Evolutionary conservation across 768 basidiomycete species (phyloP).

Genomic region (Termitomyces eurrhizus): DNA sequence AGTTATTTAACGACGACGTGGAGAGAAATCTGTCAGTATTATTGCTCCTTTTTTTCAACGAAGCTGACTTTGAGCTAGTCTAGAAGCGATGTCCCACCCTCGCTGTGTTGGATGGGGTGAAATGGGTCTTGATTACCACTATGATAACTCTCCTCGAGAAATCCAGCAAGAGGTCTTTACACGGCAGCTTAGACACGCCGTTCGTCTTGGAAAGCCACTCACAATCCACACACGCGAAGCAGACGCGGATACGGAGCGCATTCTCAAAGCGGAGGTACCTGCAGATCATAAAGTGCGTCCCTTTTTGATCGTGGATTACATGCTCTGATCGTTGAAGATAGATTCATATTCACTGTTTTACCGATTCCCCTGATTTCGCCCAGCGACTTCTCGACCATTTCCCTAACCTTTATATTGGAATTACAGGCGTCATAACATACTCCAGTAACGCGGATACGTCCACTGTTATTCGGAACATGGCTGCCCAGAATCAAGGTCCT

Average conservation of each 20-base stretch:
- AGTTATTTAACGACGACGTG: slow-evolving; percentile 58
- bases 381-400: slow-evolving; percentile 69
- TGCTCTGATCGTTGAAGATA: slow-evolving; percentile 20
- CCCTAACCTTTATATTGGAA: slow-evolving; percentile 78
- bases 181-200: slow-evolving; percentile 65
- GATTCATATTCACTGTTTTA: slow-evolving; percentile 90
- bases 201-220: slow-evolving; percentile 67
- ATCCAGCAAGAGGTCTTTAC: slow-evolving; percentile 63
- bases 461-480: slow-evolving; percentile 56
- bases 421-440: slow-evolving; percentile 85
- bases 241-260: slow-evolving; percentile 75
- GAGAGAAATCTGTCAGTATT: slow-evolving; percentile 58
- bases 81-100: slow-evolving; percentile 75
- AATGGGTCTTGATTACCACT: slow-evolving; percentile 85
- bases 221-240: slow-evolving; percentile 89
- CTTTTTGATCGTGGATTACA: not conserved
- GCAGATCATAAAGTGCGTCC: slow-evolving; percentile 55
- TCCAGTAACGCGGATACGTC: slow-evolving; percentile 71
- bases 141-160: slow-evolving; percentile 70
- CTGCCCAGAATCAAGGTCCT: slow-evolving; percentile 20
- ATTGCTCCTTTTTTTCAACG: not conserved
- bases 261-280: slow-evolving; percentile 75
- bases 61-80: slow-evolving; percentile 29
- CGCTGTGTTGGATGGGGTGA: slow-evolving; percentile 88
- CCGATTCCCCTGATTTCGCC: slow-evolving; percentile 75